Conservation (phyloP, 2,329 filamentous ascomycete genomes). For the Aspergillus neoniger region DNA sequence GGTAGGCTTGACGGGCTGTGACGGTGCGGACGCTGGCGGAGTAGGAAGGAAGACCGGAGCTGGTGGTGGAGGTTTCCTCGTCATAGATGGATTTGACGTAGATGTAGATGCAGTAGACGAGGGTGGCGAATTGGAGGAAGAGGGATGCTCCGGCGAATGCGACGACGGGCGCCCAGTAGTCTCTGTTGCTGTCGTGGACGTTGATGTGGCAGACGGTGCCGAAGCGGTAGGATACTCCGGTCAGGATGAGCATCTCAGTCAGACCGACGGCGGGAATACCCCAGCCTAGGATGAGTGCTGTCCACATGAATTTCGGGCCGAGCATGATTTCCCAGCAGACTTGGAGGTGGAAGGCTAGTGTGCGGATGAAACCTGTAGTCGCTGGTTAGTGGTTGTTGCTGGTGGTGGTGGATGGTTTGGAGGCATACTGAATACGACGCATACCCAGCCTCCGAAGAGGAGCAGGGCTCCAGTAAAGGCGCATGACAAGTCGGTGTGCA, state of each 20-base stretch:
- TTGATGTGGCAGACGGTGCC: slow-evolving; percentile 93
- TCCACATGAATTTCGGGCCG: slow-evolving; percentile 85
- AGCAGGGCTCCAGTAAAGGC: slow-evolving; percentile 86
- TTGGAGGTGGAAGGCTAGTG: slow-evolving; percentile 89
- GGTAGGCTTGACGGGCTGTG: slow-evolving; percentile 83
- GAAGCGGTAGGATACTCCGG: slow-evolving; percentile 92
- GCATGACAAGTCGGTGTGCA: slow-evolving; percentile 78
- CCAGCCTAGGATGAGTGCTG: slow-evolving; percentile 78
- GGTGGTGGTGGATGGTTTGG: not conserved
- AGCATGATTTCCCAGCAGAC: slow-evolving; percentile 97
- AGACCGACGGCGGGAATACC: slow-evolving; percentile 77
- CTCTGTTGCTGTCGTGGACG: slow-evolving; percentile 76
- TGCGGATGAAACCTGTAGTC: slow-evolving; percentile 72
- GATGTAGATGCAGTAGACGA: slow-evolving; percentile 89
- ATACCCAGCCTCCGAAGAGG: slow-evolving; percentile 80
- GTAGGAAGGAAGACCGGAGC: slow-evolving; percentile 73
- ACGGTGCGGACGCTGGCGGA: slow-evolving; percentile 74
- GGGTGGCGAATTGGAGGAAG: slow-evolving; percentile 80
- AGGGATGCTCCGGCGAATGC: slow-evolving; percentile 74
- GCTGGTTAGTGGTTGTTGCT: not conserved
- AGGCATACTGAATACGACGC: slow-evolving; percentile 73
- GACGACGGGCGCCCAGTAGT: slow-evolving; percentile 88
- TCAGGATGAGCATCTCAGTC: slow-evolving; percentile 74
- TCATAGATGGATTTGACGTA: slow-evolving; percentile 84
- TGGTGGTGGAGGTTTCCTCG: slow-evolving; percentile 65